Base-by-base conservation (phyloP, 192 early-diverging fungal genomes). In the Radiomyces spectabilis region DNA sequence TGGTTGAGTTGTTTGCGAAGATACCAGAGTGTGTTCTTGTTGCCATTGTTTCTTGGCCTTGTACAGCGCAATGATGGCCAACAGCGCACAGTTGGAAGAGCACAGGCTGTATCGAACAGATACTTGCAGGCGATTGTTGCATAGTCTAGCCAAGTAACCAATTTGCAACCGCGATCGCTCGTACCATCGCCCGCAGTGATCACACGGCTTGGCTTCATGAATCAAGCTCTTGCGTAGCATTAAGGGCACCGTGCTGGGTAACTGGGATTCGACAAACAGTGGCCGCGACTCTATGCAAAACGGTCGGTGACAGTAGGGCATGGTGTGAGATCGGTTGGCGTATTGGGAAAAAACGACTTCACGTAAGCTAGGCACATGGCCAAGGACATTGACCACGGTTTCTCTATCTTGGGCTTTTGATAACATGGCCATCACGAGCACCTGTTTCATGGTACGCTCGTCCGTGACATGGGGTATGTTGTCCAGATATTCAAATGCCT, bases 61-160 rank as follows among this genome's bases (percentile, higher is more conserved):
- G 29, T 59, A 29, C 27, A 59, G 15, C 24, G 29, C 24, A 22
- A 50, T 27, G 10, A 38, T 13, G 0, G 35, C 15, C 13, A n/a
- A 27, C 26, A 59, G 21, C 0, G 41, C 45, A 25, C 61, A 64
- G 1, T 49, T 18, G n/a, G 38, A 43, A 5, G 61, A 64, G 32
- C 61, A 64, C 34, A 64, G 29, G 15, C 31, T 33, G 6, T 40
- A 64, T 18, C 61, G 54, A 30, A 64, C 46, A 8, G 61, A 55
- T 12, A 64, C 47, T 21, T 57, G 39, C 10, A 64, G 3, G 9
- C 61, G 47, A 8, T 49, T 37, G 35, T 64, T 56, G 16, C 61
- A 55, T 31, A 64, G 35, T 7, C 48, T 40, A 1, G 48, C 49
- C 10, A 64, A 26, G 3, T 56, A 55, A 4, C 34, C 61, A 13